Conservation (phyloP, 306 rosid genomes). For the Acacia confusa region DNA sequence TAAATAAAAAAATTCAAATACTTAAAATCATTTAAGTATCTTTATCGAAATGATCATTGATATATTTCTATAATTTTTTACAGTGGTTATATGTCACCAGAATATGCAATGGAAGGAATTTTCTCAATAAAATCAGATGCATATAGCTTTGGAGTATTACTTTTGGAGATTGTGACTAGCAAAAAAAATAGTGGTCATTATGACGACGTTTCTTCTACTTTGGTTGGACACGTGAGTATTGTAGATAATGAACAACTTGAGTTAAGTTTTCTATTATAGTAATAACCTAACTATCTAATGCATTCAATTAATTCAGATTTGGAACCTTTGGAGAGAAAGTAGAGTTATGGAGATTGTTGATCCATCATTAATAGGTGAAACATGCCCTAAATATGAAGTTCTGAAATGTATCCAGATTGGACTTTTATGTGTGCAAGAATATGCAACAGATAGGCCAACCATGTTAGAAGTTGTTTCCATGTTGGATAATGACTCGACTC, state of each 20-base stretch:
- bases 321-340: constrained; percentile 67
- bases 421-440: too few species aligned
- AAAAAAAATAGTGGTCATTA: constrained; percentile 48
- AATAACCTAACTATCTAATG: too few species aligned
- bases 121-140: neutral
- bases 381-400: neutral
- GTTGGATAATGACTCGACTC: too few species aligned
- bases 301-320: neutral
- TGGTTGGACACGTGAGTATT: constrained; percentile 66
- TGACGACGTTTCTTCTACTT: constrained; percentile 37
- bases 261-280: too few species aligned
- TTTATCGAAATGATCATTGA: too few species aligned
- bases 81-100: neutral
- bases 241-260: neutral
- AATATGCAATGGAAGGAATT: neutral
- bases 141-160: constrained; percentile 46
- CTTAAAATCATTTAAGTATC: too few species aligned
- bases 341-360: constrained; percentile 49
- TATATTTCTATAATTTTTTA: constrained; percentile 20
- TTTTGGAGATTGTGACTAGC: constrained; percentile 46
- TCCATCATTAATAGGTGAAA: constrained; percentile 5
- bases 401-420: too few species aligned
- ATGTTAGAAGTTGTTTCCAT: too few species aligned
- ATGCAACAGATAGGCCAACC: too few species aligned
- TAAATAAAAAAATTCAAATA: too few species aligned